Base-by-base conservation (phyloP, 108 stramenopile genomes). In the Pinguiococcus pyrenoidosus region DNA sequence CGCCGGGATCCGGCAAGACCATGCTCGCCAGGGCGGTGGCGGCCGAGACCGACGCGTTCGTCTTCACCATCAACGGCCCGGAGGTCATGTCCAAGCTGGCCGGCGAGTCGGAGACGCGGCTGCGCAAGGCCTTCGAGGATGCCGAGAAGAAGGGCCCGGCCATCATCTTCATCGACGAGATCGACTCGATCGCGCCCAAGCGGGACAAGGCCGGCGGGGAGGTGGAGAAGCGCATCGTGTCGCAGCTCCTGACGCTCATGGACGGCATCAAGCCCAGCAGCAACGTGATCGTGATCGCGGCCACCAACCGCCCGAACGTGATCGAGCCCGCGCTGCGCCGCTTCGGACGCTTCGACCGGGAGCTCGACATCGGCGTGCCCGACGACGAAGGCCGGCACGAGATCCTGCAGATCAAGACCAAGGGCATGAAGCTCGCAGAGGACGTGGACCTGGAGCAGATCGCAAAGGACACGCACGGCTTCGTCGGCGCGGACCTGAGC, bases 91-190 rank as follows among this genome's bases (percentile, higher is more conserved):
- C 87, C 42, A 68, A 86, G 51, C 82, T 89, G 48, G 87, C 86
- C 22, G 96, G 96, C 27, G 92, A 96, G 57, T 82, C 83, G 25
- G 96, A 99, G 72, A 82, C 85, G 12, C 90, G 91, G 60, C 53
- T 99, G 6, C 78, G 93, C 23, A 84, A 89, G 44, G 87, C 88
- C 1, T 99, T 99, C 67, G 87, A 92, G 58, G 83, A 89, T 38
- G 89, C 88, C 0, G 62, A 72, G 49, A 70, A 76, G 49, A 83
- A 89, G 43, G 84, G 83, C 29, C 89, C 91, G 25, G 67, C 89
- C 26, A 90, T 95, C 44, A 87, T 98, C 49, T 93, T 98, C 56
- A 93, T 98, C 77, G 96, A 95, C 62, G 96, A 99, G 58, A 66
- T 99, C 27, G 97, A 99, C 71, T 82, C 87, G 20, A 92, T 96